phyloP scores from a whole-genome alignment of 2,329 filamentous ascomycete genomes.

The Tothia fuscella region DNA sequence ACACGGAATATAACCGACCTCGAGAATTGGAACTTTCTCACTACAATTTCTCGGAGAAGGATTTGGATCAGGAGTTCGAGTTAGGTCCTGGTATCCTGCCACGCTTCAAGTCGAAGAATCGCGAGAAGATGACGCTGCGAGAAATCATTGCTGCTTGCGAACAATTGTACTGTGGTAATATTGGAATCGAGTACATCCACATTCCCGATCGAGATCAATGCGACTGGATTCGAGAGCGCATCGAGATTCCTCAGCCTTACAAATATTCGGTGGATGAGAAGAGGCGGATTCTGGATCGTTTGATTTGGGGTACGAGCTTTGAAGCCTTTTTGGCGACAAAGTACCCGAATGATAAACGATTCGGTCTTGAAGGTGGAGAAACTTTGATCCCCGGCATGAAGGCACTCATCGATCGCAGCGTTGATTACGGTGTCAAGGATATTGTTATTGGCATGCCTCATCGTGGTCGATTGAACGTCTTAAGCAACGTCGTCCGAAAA shows the following conservation, averaged over 20 bases:
- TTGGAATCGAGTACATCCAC: constrained; percentile 96
- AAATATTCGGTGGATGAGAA: constrained; percentile 98
- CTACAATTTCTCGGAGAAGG: constrained; percentile 90
- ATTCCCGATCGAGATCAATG: constrained; percentile 96
- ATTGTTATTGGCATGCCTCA: constrained; percentile 99
- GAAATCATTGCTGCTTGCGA: constrained; percentile 93
- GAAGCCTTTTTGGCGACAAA: constrained; percentile 92
- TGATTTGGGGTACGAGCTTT: constrained; percentile 98
- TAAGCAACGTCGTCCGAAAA: constrained; percentile 97
- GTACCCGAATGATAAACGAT: constrained; percentile 99
- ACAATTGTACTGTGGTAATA: constrained; percentile 93
- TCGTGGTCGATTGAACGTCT: constrained; percentile 92
- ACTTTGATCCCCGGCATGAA: constrained; percentile 98
- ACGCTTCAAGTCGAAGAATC: constrained; percentile 75
- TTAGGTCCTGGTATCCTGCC: constrained; percentile 92
- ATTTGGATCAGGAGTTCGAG: constrained; percentile 82
- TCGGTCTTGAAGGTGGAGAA: constrained; percentile 95
- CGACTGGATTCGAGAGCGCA: constrained; percentile 91
- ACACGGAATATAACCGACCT: constrained; percentile 76
- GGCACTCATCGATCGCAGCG: constrained; percentile 92
- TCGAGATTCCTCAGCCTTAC: constrained; percentile 89
- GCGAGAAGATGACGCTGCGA: constrained; percentile 91
- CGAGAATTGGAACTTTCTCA: constrained; percentile 88
- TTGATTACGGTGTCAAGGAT: constrained; percentile 97
- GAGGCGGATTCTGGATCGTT: constrained; percentile 87